Percentiles rank a stretch among this genome's conserved stretches.
phyloP scores from a whole-genome alignment of 192 early-diverging fungal genomes.

The Coemansia sp. region DNA sequence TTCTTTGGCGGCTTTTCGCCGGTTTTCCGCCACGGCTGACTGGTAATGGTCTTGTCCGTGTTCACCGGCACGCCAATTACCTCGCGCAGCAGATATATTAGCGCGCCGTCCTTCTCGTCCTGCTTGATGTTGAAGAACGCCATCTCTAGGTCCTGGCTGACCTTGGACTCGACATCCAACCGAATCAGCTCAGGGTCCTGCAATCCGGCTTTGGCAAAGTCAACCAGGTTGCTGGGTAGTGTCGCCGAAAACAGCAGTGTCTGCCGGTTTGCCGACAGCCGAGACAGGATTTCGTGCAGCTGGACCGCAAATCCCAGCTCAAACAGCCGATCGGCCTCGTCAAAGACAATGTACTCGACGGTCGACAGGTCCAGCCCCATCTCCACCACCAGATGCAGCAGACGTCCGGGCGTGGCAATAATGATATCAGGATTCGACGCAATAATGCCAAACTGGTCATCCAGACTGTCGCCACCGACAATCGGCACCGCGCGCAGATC shows the following conservation, averaged over 20 bases:
- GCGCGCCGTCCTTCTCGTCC: conserved; percentile 84
- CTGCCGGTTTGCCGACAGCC: conserved; percentile 80
- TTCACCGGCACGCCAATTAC: conserved; percentile 66
- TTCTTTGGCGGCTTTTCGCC: conserved; percentile 3
- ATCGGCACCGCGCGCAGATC: conserved; percentile 83
- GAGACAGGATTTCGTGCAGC: conserved; percentile 83
- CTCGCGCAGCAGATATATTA: conserved; percentile 77
- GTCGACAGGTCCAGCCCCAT: conserved; percentile 81
- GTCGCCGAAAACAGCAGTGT: conserved; percentile 96
- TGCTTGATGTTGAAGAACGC: conserved; percentile 84
- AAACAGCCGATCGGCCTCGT: conserved; percentile 98
- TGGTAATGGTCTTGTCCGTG: conserved; percentile 46
- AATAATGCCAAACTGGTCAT: conserved; percentile 94
- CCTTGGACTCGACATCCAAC: conserved; percentile 92
- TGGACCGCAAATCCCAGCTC: conserved; percentile 97
- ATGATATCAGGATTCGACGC: conserved; percentile 93
- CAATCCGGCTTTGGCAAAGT: conserved; percentile 96
- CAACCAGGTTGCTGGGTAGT: conserved; percentile 85
- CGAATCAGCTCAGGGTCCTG: conserved; percentile 90
- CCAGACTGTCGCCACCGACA: conserved; percentile 94
- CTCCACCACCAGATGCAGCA: conserved; percentile 83
- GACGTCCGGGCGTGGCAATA: conserved; percentile 79
- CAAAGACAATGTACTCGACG: conserved; percentile 95
- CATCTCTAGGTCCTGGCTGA: conserved; percentile 93
- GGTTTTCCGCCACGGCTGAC: conserved; percentile 17